Conservation (phyloP, 306 rosid genomes). For the Lathyrus oleraceus region DNA sequence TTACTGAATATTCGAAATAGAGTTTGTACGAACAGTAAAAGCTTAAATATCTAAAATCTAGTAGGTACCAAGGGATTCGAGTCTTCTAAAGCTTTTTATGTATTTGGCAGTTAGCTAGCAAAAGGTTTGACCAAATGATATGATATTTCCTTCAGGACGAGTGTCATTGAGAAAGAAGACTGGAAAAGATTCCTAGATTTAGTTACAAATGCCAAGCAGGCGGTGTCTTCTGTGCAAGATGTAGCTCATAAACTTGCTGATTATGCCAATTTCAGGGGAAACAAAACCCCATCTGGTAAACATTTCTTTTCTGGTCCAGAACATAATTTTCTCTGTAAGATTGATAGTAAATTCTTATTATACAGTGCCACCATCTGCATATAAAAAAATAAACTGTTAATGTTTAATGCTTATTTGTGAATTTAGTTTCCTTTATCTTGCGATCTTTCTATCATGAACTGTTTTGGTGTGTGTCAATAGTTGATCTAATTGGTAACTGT, state of each 20-base stretch:
- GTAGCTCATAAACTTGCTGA: slow-evolving; percentile 80
- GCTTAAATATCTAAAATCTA: slow-evolving; percentile 26
- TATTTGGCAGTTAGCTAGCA: slow-evolving; percentile 28
- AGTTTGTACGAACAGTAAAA: not conserved
- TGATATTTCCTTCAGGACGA: slow-evolving; percentile 53
- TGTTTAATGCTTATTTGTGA: slow-evolving; percentile 14
- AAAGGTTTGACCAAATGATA: slow-evolving; percentile 32
- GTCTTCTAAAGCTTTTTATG: slow-evolving; percentile 26
- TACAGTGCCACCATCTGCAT: slow-evolving; percentile 1
- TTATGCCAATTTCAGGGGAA: slow-evolving; percentile 67
- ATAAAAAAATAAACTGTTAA: slow-evolving; percentile 8
- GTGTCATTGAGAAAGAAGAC: slow-evolving; percentile 79
- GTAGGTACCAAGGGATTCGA: slow-evolving; percentile 1
- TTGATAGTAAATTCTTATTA: slow-evolving; percentile 23
- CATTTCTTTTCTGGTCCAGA: slow-evolving; percentile 4
- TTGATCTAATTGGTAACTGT: slow-evolving; percentile 39
- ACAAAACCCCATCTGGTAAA: slow-evolving; percentile 53
- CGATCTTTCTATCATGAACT: slow-evolving; percentile 21
- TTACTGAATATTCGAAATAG: slow-evolving; percentile 23
- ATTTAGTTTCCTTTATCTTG: slow-evolving; percentile 19
- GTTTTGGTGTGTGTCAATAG: slow-evolving; percentile 51
- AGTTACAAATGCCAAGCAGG: slow-evolving; percentile 88
- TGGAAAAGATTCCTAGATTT: slow-evolving; percentile 72
- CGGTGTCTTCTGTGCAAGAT: slow-evolving; percentile 81
- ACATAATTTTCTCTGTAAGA: not conserved